Conservation (phyloP, 352 stramenopile species). For the Pythium phragmitis region DNA sequence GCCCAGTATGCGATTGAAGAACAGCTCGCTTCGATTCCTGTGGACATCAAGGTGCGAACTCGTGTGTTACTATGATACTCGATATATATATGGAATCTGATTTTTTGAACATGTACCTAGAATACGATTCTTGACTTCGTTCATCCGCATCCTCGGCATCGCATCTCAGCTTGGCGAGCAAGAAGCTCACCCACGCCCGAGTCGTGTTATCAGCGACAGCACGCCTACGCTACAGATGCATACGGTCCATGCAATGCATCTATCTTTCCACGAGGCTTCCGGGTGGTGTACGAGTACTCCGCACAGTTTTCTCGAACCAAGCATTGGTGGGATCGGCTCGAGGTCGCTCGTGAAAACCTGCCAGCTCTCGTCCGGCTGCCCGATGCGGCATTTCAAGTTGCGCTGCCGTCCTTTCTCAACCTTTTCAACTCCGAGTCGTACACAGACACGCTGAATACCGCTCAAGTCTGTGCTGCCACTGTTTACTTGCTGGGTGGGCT, state of each 20-base stretch:
- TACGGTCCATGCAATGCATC: background rate
- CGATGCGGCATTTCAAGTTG: constrained; percentile 41
- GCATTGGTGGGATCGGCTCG: constrained; percentile 50
- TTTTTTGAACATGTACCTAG: background rate
- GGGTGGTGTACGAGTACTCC: constrained; percentile 50
- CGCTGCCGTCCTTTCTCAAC: constrained; percentile 46
- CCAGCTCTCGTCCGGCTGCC: constrained; percentile 42
- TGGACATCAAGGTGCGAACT: constrained; percentile 48
- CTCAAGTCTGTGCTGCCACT: constrained; percentile 46
- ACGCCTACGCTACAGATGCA: background rate
- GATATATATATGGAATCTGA: background rate
- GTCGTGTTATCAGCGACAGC: background rate
- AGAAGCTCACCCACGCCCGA: background rate
- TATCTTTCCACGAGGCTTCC: constrained; percentile 50
- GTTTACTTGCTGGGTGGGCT: constrained; percentile 61
- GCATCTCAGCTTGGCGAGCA: constrained; percentile 24
- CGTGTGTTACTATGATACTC: background rate
- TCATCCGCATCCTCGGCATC: constrained; percentile 15
- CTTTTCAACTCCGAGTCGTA: constrained; percentile 54
- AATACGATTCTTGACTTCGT: constrained; percentile 22
- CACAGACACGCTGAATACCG: constrained; percentile 34
- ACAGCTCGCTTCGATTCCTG: constrained; percentile 30
- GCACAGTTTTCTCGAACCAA: constrained; percentile 32
- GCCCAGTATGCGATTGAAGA: background rate
- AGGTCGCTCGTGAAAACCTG: constrained; percentile 32